Percentiles rank a stretch among this genome's conserved stretches.
These are phyloP conservation scores for Tripterygium wilfordii DNA, from an alignment of 177 flowering plant genomes.

Conservation along the genomic window DNA sequence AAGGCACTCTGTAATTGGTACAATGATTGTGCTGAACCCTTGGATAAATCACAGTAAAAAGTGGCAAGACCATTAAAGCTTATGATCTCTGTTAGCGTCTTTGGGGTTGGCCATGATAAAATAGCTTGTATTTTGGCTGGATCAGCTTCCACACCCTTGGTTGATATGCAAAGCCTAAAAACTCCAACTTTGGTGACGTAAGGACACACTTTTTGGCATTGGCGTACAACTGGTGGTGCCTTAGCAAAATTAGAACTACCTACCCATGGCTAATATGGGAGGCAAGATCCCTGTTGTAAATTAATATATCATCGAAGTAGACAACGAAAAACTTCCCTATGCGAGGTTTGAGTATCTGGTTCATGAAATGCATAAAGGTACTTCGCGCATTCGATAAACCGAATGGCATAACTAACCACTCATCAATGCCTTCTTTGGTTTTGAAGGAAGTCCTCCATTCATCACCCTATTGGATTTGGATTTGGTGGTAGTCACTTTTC, in stretches of 20 bases:
- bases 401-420: not conserved
- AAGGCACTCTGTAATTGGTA: too few relatives aligned
- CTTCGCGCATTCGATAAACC: too few relatives aligned
- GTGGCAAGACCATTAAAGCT: constrained; percentile 9
- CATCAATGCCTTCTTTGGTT: too few relatives aligned
- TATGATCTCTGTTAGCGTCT: too few relatives aligned
- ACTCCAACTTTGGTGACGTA: not conserved
- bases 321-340: not conserved
- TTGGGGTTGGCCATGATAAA: constrained; percentile 3
- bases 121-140: constrained; percentile 3
- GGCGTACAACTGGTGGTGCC: not conserved
- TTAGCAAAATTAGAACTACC: not conserved
- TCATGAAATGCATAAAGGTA: not conserved
- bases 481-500: too few relatives aligned
- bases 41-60: constrained; percentile 8
- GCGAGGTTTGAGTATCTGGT: not conserved
- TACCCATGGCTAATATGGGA: not conserved
- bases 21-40: too few relatives aligned
- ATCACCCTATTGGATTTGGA: too few relatives aligned
- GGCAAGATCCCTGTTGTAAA: too few relatives aligned
- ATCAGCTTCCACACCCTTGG: not conserved
- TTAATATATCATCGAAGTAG: too few relatives aligned
- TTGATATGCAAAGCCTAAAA: constrained; percentile 2
- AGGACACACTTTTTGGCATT: constrained; percentile 7
- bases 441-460: too few relatives aligned